Evolutionary conservation across 2,329 filamentous ascomycete species (phyloP).

Genomic region (Penicillium sp.): DNA sequence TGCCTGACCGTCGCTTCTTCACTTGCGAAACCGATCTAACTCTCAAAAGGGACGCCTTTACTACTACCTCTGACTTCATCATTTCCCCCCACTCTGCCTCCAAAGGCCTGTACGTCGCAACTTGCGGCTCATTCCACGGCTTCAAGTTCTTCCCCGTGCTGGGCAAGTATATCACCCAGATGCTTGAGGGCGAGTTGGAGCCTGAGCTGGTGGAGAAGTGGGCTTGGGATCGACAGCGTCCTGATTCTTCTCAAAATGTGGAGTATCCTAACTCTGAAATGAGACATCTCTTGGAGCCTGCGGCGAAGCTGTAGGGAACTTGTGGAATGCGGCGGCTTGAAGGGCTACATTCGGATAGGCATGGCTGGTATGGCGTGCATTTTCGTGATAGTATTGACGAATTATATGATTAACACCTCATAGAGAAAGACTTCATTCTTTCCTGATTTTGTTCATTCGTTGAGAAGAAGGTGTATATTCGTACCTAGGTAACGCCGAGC

Average conservation of each 20-base stretch:
- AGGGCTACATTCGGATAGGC: neutral
- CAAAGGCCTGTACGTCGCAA: slow-evolving; percentile 47
- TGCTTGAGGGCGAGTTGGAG: slow-evolving; percentile 28
- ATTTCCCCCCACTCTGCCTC: slow-evolving; percentile 48
- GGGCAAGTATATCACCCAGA: slow-evolving; percentile 32
- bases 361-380: slow-evolving; percentile 33
- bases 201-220: slow-evolving; percentile 29
- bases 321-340: neutral
- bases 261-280: slow-evolving; percentile 62
- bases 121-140: slow-evolving; percentile 32
- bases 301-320: slow-evolving; percentile 30
- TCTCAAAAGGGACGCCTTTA: slow-evolving; percentile 62
- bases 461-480: too few relatives aligned
- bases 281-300: slow-evolving; percentile 51
- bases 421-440: neutral
- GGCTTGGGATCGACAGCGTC: slow-evolving; percentile 56
- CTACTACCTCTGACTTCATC: slow-evolving; percentile 56
- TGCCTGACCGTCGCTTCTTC: neutral
- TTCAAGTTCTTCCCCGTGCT: slow-evolving; percentile 35
- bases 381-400: neutral
- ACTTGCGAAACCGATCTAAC: slow-evolving; percentile 4
- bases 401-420: neutral
- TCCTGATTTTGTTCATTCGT: neutral
- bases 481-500: too few relatives aligned
- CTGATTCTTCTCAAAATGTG: slow-evolving; percentile 54